Conservation (phyloP, 106 monocot genomes). For the Xerophyta viscosa region DNA sequence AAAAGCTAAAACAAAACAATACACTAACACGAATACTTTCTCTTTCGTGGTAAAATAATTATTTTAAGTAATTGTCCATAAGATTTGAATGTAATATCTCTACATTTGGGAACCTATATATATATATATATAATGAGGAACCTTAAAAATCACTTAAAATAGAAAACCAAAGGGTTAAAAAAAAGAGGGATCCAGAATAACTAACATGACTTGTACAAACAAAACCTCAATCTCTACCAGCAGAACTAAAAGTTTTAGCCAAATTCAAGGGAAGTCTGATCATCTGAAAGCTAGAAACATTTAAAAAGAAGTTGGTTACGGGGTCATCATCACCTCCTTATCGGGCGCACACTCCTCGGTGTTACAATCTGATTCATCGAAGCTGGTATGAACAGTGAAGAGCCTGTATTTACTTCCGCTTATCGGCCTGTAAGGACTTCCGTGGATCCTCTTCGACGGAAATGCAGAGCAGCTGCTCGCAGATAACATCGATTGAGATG, state of each 20-base stretch:
- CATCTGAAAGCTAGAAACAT: no score
- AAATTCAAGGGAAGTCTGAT: background rate
- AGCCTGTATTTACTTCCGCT: constrained; percentile 3
- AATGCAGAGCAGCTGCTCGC: constrained; percentile 18
- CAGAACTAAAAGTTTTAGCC: background rate
- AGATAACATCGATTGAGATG: constrained; percentile 46
- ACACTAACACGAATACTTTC: no score
- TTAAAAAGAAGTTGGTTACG: background rate
- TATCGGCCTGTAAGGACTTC: constrained; percentile 7
- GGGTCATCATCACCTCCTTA: constrained; percentile 58
- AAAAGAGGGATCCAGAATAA: background rate
- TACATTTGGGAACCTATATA: no score
- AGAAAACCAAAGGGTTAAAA: no score
- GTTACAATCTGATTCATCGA: constrained; percentile 76
- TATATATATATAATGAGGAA: no score
- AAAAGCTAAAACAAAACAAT: no score
- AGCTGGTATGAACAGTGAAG: constrained; percentile 16
- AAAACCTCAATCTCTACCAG: background rate
- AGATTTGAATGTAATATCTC: no score
- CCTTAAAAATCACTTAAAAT: no score
- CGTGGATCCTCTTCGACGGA: constrained; percentile 6
- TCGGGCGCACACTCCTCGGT: constrained; percentile 85
- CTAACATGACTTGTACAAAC: background rate
- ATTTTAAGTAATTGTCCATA: no score
- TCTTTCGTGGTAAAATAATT: no score